phyloP scores from a whole-genome alignment of 2,329 filamentous ascomycete species.

The Colletotrichum karsti region DNA sequence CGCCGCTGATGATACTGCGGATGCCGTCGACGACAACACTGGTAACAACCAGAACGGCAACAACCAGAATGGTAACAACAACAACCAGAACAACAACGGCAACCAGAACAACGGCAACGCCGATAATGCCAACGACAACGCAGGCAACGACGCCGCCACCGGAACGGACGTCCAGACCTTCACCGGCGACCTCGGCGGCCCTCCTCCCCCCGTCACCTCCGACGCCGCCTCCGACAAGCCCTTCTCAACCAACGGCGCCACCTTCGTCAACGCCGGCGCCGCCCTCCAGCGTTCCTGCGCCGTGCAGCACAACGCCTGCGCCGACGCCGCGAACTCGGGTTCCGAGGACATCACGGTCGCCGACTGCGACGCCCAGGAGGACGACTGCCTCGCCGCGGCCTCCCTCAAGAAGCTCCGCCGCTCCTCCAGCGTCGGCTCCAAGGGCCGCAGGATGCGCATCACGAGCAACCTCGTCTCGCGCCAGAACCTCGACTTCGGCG shows the following conservation, averaged over 20 bases:
- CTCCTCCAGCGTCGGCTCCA: slow-evolving; percentile 4
- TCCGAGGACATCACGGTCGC: slow-evolving; percentile 41
- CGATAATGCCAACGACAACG: slow-evolving; percentile 6
- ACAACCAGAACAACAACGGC: background rate
- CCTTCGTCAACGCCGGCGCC: slow-evolving; percentile 59
- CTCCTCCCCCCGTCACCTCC: slow-evolving; percentile 50
- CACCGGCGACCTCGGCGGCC: slow-evolving; percentile 51
- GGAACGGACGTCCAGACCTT: slow-evolving; percentile 53
- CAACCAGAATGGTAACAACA: background rate
- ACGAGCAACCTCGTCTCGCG: slow-evolving; percentile 14
- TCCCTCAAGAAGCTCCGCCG: slow-evolving; percentile 27
- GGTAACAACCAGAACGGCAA: slow-evolving; percentile 29
- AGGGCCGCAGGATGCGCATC: slow-evolving; percentile 30
- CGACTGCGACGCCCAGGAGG: slow-evolving; percentile 54
- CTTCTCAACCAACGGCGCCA: slow-evolving; percentile 63
- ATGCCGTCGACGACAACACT: too few relatives aligned
- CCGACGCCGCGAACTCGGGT: slow-evolving; percentile 57
- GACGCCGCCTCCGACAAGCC: slow-evolving; percentile 44
- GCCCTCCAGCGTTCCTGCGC: slow-evolving; percentile 58
- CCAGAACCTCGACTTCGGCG: slow-evolving; percentile 49
- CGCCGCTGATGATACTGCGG: too few relatives aligned
- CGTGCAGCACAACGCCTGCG: slow-evolving; percentile 60
- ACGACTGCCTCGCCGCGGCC: slow-evolving; percentile 42
- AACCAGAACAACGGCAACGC: background rate
- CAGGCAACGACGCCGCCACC: slow-evolving; percentile 19